Evolutionary conservation across 441 rosid species (phyloP).

Genomic region (Mallotus japonicus): DNA sequence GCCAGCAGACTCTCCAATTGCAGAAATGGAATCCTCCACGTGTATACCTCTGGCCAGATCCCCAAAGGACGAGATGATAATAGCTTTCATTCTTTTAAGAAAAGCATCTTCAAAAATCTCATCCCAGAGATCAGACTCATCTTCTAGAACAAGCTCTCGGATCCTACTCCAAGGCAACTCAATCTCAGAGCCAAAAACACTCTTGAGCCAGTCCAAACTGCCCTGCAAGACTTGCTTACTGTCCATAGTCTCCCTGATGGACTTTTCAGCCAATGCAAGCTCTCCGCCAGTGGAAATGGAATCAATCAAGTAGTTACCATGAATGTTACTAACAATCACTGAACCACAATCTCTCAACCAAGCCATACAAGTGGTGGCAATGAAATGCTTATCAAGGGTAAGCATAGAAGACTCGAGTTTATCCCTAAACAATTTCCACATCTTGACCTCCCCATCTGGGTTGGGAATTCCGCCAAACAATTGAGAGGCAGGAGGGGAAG

Average conservation of each 20-base stretch:
- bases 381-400: conserved; percentile 52
- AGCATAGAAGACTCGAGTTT: conserved; percentile 60
- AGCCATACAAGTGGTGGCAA: conserved; percentile 57
- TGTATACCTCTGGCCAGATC: conserved; percentile 56
- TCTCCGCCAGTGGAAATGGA: conserved; percentile 64
- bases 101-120: conserved; percentile 97
- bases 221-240: conserved; percentile 80
- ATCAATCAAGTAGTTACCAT: conserved; percentile 65
- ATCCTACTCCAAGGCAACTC: conserved; percentile 96
- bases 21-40: conserved; percentile 50
- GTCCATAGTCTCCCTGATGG: conserved; percentile 78
- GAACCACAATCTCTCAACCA: conserved; percentile 85
- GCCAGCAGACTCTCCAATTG: conserved; percentile 43
- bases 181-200: conserved; percentile 91
- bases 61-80: conserved; percentile 63
- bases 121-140: conserved; percentile 91
- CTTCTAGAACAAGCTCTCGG: conserved; percentile 83
- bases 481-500: conserved; percentile 91
- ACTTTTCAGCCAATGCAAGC: conserved; percentile 78
- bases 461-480: conserved; percentile 91
- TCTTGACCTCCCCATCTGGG: conserved; percentile 84
- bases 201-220: conserved; percentile 93
- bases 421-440: conserved; percentile 91
- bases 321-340: conserved; percentile 58
- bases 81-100: conserved; percentile 76